These are phyloP conservation scores for Serendipita sp. DNA, from an alignment of 1,284 basidiomycete genomes.

Conservation along the genomic window DNA sequence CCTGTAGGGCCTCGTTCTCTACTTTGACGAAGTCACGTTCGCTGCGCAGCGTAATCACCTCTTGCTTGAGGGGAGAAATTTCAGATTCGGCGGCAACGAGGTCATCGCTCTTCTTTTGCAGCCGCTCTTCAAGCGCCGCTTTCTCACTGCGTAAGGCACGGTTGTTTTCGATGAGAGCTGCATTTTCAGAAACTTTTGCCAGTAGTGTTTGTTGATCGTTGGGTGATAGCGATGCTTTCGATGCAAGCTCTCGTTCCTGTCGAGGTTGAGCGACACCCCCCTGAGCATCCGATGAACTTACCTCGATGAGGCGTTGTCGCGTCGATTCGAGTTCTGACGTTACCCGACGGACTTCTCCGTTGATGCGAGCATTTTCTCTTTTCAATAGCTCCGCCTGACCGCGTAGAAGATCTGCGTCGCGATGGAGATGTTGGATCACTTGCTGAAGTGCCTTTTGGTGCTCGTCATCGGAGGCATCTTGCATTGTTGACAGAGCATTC, in stretches of 20 bases:
- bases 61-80: conserved; percentile 50
- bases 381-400: conserved; percentile 75
- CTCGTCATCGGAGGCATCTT: conserved; percentile 28
- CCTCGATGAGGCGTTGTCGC: conserved; percentile 49
- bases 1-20: conserved; percentile 60
- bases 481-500: conserved; percentile 22
- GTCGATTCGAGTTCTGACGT: conserved; percentile 57
- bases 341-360: conserved; percentile 62
- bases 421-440: conserved; percentile 70
- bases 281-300: conserved; percentile 18
- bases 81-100: not conserved
- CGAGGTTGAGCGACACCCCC: not conserved
- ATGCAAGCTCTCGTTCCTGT: conserved; percentile 66
- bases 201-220: conserved; percentile 76
- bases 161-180: not conserved
- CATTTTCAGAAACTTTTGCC: conserved; percentile 33
- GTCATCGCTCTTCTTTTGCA: not conserved
- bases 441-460: conserved; percentile 62
- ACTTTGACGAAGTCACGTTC: conserved; percentile 59
- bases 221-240: conserved; percentile 45
- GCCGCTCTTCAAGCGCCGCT: not conserved
- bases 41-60: conserved; percentile 72
- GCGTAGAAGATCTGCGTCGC: conserved; percentile 84
- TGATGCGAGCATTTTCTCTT: conserved; percentile 67
- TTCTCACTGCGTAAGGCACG: not conserved